Evolutionary conservation across 2,329 filamentous ascomycete species (phyloP).

Genomic region (Cladophialophora psammophila): DNA sequence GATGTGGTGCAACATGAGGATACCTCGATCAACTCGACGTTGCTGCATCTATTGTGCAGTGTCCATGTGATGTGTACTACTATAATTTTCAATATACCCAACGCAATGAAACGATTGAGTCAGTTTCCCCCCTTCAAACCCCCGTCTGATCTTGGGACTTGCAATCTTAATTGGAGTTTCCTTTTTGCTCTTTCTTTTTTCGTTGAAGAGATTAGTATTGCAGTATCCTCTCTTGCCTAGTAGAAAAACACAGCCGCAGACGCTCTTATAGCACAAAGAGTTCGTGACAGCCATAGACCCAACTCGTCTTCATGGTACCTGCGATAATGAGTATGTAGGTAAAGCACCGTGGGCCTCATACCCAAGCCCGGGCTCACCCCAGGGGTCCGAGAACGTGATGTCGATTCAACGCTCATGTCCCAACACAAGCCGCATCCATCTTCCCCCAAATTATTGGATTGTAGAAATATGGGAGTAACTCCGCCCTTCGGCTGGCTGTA

Average conservation of each 20-base stretch:
- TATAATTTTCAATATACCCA: not conserved
- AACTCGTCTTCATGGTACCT: not conserved
- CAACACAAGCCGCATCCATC: not conserved
- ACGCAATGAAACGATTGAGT: not conserved
- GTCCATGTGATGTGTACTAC: not conserved
- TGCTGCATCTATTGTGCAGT: not conserved
- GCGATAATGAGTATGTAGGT: not conserved
- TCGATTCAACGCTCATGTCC: not conserved
- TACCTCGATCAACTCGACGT: not conserved
- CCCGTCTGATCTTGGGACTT: not conserved
- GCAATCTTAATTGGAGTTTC: not conserved
- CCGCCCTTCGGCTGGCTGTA: not conserved
- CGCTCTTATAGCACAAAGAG: not conserved
- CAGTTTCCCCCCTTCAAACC: not conserved
- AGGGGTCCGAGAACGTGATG: not conserved
- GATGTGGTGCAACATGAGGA: not conserved
- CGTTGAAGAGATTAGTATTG: not conserved
- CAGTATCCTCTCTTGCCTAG: not conserved
- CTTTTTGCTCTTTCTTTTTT: not conserved
- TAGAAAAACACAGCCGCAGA: slow-evolving; percentile 7
- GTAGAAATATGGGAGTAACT: not conserved
- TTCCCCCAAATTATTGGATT: not conserved
- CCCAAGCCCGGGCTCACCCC: not conserved
- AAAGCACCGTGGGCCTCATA: not conserved
- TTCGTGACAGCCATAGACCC: not conserved